Evolutionary conservation across 495 filamentous ascomycete species (phyloP), one percentile per base, ranked within the genome.

Genomic region (Podospora pseudocomata): DNA sequence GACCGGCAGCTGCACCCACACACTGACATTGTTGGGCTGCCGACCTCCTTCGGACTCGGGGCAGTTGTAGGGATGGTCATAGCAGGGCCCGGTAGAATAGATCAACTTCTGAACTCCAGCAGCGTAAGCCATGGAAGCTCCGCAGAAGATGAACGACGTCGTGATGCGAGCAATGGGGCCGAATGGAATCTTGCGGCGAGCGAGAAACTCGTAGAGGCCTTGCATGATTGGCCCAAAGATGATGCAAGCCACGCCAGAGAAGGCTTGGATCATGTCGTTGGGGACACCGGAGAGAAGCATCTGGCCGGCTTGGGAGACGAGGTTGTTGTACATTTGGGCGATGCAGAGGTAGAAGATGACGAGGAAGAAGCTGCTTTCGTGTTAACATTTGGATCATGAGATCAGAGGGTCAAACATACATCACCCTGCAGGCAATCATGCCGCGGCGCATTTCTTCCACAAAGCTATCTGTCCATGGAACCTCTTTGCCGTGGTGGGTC

Each of bases 291-390:
- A 69, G 23, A 76, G 78, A 28, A 80, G 68, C 83, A 86, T 87
- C 39, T 83, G 79, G 4, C 77, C 80, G 13, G 85, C 85, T 71
- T 87, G 86, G 0, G 86, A 86, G 65, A 73, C 68, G 56, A 73
- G 67, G 53, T 73, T 73, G 67, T 73, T 71, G 63, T 87, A 81
- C 34, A 86, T 72, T 59, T 86, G 86, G 64, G 78, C 83, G 54
- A 80, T 73, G 67, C 84, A 79, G 34, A 89, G 81, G 83, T 85
- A 89, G 74, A 83, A 88, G 15, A 89, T 74, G 30, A 83, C 83
- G 67, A 83, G 83, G 72, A 82, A 86, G 64, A 84, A 74, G 67
- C 73, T 77, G 64, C n/a, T 0, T 4, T 57, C 20, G 23, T 23
- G 23, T 23, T 23, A 23, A 23, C 23, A 23, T 0, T 23, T 23